phyloP scores from a whole-genome alignment of 2,329 filamentous ascomycete genomes.

The Pestalotiopsis sp. region DNA sequence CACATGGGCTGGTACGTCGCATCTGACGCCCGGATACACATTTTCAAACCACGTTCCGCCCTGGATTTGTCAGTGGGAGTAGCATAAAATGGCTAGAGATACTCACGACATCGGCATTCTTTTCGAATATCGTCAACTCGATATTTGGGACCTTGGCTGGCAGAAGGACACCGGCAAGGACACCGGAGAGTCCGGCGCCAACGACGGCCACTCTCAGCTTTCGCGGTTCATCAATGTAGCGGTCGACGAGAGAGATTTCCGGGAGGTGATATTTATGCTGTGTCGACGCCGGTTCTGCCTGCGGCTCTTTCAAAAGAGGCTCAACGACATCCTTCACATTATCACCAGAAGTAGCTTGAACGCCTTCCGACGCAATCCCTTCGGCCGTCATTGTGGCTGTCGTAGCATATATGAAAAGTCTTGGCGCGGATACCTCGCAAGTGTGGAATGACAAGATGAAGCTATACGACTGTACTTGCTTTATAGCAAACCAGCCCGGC shows the following conservation, averaged over 20 bases:
- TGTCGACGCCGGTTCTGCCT: not conserved
- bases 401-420: not conserved
- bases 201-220: conserved; percentile 58
- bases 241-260: conserved; percentile 29
- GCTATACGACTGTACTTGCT: not conserved
- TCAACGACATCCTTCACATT: not conserved
- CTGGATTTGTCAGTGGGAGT: conserved; percentile 24
- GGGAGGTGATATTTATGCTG: conserved; percentile 2
- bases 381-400: not conserved
- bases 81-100: not conserved
- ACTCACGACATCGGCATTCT: conserved; percentile 66
- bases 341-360: not conserved
- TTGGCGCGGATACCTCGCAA: not conserved
- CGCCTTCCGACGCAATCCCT: conserved; percentile 3
- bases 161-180: conserved; percentile 64
- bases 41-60: conserved; percentile 57
- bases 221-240: conserved; percentile 47
- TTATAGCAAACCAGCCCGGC: not conserved
- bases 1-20: conserved; percentile 69
- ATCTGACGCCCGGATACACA: conserved; percentile 64
- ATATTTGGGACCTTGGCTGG: conserved; percentile 69
- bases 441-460: not conserved
- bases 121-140: conserved; percentile 66
- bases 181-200: conserved; percentile 63
- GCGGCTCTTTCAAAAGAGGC: not conserved